A percentile compares a stretch with the other conserved stretches of the same genome.
Conservation (phyloP, 257 asterid genomes). For the Solanum verrucosum region DNA sequence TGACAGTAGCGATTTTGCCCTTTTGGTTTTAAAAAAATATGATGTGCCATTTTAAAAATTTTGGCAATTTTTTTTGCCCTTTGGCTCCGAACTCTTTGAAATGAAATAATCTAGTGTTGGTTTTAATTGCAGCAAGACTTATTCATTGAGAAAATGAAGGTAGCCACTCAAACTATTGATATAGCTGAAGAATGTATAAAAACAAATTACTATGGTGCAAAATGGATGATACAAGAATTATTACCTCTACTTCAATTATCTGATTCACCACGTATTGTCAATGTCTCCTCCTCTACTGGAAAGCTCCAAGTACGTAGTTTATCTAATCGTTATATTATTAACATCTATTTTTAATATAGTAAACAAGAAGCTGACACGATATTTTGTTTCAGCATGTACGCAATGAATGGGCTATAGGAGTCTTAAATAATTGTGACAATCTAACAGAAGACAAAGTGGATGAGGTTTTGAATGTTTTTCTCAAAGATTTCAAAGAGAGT, state of each 20-base stretch:
- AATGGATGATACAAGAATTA: conserved; percentile 29
- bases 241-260: conserved; percentile 50
- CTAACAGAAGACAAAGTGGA: conserved; percentile 44
- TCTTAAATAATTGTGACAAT: conserved; percentile 20
- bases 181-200: conserved; percentile 32
- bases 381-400: conserved; percentile 19
- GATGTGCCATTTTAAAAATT: too few relatives aligned
- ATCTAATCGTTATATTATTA: not conserved
- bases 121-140: not conserved
- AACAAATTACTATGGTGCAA: conserved; percentile 45
- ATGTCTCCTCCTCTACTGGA: conserved; percentile 46
- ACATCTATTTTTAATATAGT: not conserved
- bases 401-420: conserved; percentile 32
- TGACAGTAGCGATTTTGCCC: too few relatives aligned
- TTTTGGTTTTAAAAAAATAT: too few relatives aligned
- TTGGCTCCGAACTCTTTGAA: not conserved
- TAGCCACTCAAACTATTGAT: conserved; percentile 21
- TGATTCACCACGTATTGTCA: conserved; percentile 53
- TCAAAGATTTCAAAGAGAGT: conserved; percentile 38
- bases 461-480: conserved; percentile 31
- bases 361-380: not conserved
- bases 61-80: too few relatives aligned
- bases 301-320: conserved; percentile 14
- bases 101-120: not conserved
- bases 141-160: conserved; percentile 4